phyloP scores from a whole-genome alignment of 73 alveolate species.

The Uronychia setigera region DNA sequence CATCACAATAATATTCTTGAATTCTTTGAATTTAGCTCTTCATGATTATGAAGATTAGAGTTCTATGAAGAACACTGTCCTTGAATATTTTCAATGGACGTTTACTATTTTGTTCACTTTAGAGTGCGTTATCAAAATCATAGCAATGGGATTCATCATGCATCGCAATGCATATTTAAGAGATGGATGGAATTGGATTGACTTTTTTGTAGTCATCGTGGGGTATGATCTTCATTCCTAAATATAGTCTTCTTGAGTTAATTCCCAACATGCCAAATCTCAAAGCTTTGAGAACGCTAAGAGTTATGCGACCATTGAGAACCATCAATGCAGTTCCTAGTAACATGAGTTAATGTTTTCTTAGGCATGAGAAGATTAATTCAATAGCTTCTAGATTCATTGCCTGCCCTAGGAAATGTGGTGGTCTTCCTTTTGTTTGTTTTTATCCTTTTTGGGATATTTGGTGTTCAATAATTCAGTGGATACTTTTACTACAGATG shows the following conservation, averaged over 20 bases:
- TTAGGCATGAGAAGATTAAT: neutral
- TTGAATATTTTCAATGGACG: neutral
- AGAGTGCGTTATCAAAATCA: neutral
- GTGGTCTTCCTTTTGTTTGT: too few relatives aligned
- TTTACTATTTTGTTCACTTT: neutral
- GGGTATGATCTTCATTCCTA: too few relatives aligned
- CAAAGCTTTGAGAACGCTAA: constrained; percentile 55
- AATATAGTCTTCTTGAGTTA: neutral
- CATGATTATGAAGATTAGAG: neutral
- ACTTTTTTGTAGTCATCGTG: neutral
- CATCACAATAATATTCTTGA: neutral
- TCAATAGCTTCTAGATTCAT: neutral
- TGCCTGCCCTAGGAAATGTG: neutral
- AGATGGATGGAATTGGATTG: neutral
- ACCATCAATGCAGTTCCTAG: constrained; percentile 58
- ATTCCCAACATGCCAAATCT: constrained; percentile 2
- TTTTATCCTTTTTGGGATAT: too few relatives aligned
- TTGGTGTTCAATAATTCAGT: constrained; percentile 37
- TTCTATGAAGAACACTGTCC: neutral
- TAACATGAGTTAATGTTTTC: constrained; percentile 8
- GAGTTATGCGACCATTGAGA: constrained; percentile 67
- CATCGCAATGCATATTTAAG: neutral
- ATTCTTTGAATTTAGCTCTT: neutral
- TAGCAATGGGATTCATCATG: neutral
- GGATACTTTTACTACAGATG: constrained; percentile 50